A percentile compares a stretch with the other conserved stretches of the same genome.
These are phyloP conservation scores for Hemisphaericaspora subhashii DNA, from an alignment of 1,139 yeast genomes.

Conservation along the genomic window DNA sequence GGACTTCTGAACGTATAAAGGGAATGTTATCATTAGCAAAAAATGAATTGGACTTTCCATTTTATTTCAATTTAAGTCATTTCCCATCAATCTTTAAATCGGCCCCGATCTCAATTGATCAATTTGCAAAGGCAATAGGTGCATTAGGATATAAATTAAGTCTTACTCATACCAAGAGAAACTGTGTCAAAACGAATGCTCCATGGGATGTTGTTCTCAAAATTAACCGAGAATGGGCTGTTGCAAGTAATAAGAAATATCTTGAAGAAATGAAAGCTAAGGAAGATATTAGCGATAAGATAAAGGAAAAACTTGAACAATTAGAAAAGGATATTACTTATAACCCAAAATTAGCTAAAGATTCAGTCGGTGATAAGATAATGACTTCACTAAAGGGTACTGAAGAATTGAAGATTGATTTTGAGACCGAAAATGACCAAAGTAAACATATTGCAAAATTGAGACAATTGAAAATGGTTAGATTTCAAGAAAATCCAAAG, in stretches of 20 bases:
- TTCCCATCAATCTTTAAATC: constrained; percentile 74
- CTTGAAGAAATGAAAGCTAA: constrained; percentile 28
- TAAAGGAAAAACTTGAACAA: constrained; percentile 23
- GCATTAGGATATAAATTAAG: constrained; percentile 81
- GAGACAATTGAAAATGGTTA: constrained; percentile 74
- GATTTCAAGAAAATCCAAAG: constrained; percentile 91
- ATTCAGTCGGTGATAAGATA: constrained; percentile 64
- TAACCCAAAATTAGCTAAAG: constrained; percentile 38
- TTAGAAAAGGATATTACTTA: constrained; percentile 27
- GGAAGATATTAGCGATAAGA: constrained; percentile 37
- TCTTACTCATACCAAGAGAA: constrained; percentile 83
- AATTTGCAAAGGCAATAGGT: constrained; percentile 77
- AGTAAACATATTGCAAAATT: constrained; percentile 56
- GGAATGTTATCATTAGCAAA: constrained; percentile 90
- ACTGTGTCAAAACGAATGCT: constrained; percentile 86
- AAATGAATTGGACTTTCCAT: constrained; percentile 70
- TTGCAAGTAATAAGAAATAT: constrained; percentile 35
- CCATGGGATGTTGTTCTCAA: constrained; percentile 80
- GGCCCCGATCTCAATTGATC: constrained; percentile 78
- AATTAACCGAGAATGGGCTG: constrained; percentile 67
- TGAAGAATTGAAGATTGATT: constrained; percentile 43
- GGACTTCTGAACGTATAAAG: constrained; percentile 78
- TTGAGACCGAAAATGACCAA: constrained; percentile 49
- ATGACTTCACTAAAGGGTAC: constrained; percentile 37
- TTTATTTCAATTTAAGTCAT: constrained; percentile 80